Evolutionary conservation across 352 stramenopile genomes (phyloP).

Genomic region (Hyaloperonospora brassicae): DNA sequence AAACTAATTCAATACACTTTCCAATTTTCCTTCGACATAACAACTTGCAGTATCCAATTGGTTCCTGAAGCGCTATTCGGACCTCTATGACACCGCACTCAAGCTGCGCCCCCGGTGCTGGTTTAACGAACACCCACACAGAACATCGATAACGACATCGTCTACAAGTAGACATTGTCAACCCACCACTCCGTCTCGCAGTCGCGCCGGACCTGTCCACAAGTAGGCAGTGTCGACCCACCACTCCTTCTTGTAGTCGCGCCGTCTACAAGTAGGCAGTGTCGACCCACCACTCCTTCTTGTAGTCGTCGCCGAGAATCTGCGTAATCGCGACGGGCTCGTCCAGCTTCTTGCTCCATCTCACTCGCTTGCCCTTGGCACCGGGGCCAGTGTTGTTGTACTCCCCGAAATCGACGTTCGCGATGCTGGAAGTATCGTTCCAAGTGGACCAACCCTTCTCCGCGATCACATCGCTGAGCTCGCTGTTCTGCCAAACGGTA

Average conservation of each 20-base stretch:
- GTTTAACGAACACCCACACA: no score
- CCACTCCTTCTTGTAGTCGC: background rate
- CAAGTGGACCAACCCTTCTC: background rate
- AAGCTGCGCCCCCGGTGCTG: no score
- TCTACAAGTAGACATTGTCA: no score
- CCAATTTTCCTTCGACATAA: no score
- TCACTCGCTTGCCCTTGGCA: slow-evolving; percentile 9
- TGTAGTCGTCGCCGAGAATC: slow-evolving; percentile 7
- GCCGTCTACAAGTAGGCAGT: background rate
- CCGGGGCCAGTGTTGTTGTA: slow-evolving; percentile 3
- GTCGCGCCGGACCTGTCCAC: no score
- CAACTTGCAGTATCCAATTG: no score
- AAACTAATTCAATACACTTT: no score
- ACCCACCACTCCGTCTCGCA: no score
- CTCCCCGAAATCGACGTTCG: slow-evolving; percentile 9
- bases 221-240: background rate
- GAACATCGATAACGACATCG: no score
- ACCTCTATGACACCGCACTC: no score
- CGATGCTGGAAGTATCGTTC: background rate
- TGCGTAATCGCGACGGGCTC: slow-evolving; percentile 4
- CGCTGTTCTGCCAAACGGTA: slow-evolving; percentile 2
- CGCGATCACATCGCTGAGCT: slow-evolving; percentile 4
- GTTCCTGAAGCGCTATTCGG: no score
- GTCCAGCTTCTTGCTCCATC: slow-evolving; percentile 7
- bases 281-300: no score